Evolutionary conservation across 768 basidiomycete genomes (phyloP).

Genomic region (Tulasnella sp.): DNA sequence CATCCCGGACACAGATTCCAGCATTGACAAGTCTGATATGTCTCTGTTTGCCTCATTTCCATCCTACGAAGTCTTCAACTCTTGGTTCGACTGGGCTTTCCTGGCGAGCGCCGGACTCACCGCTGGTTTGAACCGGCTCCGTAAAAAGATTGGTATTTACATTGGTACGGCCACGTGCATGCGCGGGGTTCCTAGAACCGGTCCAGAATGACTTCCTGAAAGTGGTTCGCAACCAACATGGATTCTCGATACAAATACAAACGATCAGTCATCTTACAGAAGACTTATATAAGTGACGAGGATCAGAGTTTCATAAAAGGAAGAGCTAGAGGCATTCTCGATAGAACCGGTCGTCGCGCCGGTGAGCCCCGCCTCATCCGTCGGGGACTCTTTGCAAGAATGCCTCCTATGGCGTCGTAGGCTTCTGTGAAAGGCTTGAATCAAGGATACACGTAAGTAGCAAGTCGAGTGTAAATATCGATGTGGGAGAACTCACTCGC

Average conservation of each 20-base stretch:
- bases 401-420: too few relatives aligned
- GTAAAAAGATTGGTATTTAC: background rate
- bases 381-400: too few relatives aligned
- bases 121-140: constrained; percentile 48
- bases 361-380: too few relatives aligned
- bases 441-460: too few relatives aligned
- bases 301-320: background rate
- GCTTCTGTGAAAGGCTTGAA: too few relatives aligned
- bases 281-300: too few relatives aligned
- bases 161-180: background rate
- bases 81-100: constrained; percentile 68
- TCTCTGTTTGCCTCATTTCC: constrained; percentile 62
- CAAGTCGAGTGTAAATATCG: too few relatives aligned
- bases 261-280: too few relatives aligned
- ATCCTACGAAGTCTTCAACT: constrained; percentile 62
- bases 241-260: background rate
- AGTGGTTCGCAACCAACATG: background rate
- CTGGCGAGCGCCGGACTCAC: constrained; percentile 49
- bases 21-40: constrained; percentile 13
- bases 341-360: too few relatives aligned
- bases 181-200: background rate
- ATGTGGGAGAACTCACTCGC: too few relatives aligned
- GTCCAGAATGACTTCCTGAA: too few relatives aligned
- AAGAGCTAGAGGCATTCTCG: background rate
- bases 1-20: constrained; percentile 33